These are phyloP conservation scores for Penicillium sp. DNA, from an alignment of 2,329 filamentous ascomycete genomes.

Conservation along the genomic window DNA sequence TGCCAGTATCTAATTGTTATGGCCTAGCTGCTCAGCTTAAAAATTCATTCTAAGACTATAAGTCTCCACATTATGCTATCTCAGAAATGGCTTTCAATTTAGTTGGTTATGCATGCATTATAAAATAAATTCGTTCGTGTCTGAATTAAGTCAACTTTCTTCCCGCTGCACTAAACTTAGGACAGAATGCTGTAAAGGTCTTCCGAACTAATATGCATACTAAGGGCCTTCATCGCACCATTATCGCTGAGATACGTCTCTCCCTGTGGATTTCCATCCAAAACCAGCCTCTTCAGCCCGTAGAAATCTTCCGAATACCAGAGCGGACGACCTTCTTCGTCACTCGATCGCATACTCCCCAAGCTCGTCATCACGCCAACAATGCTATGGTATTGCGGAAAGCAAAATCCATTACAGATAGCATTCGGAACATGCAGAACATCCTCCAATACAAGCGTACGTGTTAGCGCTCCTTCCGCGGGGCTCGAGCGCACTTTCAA, in stretches of 20 bases:
- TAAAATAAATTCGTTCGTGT: too few species aligned
- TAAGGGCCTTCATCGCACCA: not conserved
- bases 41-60: too few species aligned
- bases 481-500: not conserved
- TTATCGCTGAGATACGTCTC: not conserved
- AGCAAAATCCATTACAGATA: not conserved
- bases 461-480: not conserved
- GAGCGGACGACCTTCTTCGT: not conserved
- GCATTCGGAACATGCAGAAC: slow-evolving; percentile 5
- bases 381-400: not conserved
- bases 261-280: slow-evolving; percentile 5
- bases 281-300: not conserved
- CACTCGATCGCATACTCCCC: not conserved
- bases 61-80: too few species aligned
- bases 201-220: not conserved
- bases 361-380: not conserved
- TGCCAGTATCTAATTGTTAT: too few species aligned
- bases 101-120: too few species aligned
- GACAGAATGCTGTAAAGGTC: not conserved
- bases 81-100: too few species aligned
- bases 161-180: not conserved
- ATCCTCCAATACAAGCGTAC: not conserved
- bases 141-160: too few species aligned
- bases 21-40: too few species aligned
- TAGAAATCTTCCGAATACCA: not conserved